These are phyloP conservation scores for Spathaspora boniae DNA, from an alignment of 805 yeast genomes.

Conservation along the genomic window DNA sequence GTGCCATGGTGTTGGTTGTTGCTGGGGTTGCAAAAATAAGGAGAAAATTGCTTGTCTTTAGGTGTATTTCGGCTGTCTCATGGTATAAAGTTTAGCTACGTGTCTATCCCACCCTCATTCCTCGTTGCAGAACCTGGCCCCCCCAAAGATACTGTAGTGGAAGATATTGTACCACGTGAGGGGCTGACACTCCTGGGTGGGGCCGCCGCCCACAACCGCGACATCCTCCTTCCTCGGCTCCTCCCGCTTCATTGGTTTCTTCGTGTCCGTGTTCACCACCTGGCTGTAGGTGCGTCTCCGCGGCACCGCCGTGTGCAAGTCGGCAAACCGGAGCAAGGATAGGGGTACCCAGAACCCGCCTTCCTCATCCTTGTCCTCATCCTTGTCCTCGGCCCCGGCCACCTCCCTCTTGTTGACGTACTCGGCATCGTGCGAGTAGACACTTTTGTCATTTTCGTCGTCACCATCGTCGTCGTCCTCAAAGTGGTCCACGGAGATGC, in stretches of 20 bases:
- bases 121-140: conserved; percentile 34
- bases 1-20: conserved; percentile 2
- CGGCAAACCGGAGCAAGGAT: conserved; percentile 16
- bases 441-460: conserved; percentile 2
- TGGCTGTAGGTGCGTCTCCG: conserved; percentile 18
- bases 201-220: conserved; percentile 15
- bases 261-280: conserved; percentile 8
- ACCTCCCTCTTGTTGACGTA: conserved; percentile 6
- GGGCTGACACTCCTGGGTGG: conserved; percentile 43
- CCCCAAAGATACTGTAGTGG: conserved; percentile 49
- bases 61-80: not conserved
- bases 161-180: conserved; percentile 53
- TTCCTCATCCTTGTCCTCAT: conserved; percentile 2
- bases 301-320: conserved; percentile 12
- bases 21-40: not conserved
- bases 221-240: conserved; percentile 2
- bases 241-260: not conserved
- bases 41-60: not conserved
- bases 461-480: not conserved
- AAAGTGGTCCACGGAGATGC: not conserved
- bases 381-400: not conserved
- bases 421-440: not conserved
- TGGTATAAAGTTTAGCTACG: not conserved
- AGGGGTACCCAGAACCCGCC: conserved; percentile 18
- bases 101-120: conserved; percentile 1